These are phyloP conservation scores for Lepidium aucheri DNA, from an alignment of 345 rosid species.

Conservation along the genomic window DNA sequence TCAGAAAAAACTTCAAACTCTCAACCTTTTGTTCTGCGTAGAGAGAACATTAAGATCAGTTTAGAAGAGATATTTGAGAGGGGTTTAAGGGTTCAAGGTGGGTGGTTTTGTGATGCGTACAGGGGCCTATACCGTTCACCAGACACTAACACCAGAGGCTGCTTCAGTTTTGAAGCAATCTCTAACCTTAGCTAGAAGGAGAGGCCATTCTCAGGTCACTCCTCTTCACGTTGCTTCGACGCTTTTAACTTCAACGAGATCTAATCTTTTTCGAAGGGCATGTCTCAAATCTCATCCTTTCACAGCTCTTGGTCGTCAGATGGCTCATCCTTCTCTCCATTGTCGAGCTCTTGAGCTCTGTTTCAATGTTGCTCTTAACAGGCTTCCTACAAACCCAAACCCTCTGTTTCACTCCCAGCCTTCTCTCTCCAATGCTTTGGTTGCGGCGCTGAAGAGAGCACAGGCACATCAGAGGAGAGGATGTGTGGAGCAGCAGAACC, in stretches of 20 bases:
- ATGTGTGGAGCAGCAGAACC: slow-evolving; percentile 54
- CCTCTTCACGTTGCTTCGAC: slow-evolving; percentile 81
- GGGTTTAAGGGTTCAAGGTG: slow-evolving; percentile 32
- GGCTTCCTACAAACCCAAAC: slow-evolving; percentile 48
- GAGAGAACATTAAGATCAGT: slow-evolving; percentile 7
- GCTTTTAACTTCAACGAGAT: slow-evolving; percentile 42
- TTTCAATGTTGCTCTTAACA: slow-evolving; percentile 73
- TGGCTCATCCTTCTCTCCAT: slow-evolving; percentile 54
- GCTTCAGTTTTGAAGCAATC: slow-evolving; percentile 94
- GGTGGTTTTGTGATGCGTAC: slow-evolving; percentile 78
- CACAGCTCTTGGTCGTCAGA: slow-evolving; percentile 25
- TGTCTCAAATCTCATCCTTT: slow-evolving; percentile 58
- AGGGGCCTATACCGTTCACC: slow-evolving; percentile 86
- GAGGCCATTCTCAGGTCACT: slow-evolving; percentile 96
- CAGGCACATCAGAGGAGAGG: slow-evolving; percentile 80
- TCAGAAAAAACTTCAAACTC: slow-evolving; percentile 1
- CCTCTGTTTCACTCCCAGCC: slow-evolving; percentile 42
- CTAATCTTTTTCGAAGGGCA: slow-evolving; percentile 49
- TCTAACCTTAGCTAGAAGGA: slow-evolving; percentile 72
- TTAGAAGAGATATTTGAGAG: not conserved
- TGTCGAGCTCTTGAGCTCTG: slow-evolving; percentile 70
- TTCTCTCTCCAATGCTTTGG: slow-evolving; percentile 61
- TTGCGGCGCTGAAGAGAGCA: slow-evolving; percentile 70
- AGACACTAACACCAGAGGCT: slow-evolving; percentile 97
- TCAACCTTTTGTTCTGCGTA: not conserved